These are phyloP conservation scores for Cyberlindnera petersonii DNA, from an alignment of 805 yeast species.

Conservation along the genomic window DNA sequence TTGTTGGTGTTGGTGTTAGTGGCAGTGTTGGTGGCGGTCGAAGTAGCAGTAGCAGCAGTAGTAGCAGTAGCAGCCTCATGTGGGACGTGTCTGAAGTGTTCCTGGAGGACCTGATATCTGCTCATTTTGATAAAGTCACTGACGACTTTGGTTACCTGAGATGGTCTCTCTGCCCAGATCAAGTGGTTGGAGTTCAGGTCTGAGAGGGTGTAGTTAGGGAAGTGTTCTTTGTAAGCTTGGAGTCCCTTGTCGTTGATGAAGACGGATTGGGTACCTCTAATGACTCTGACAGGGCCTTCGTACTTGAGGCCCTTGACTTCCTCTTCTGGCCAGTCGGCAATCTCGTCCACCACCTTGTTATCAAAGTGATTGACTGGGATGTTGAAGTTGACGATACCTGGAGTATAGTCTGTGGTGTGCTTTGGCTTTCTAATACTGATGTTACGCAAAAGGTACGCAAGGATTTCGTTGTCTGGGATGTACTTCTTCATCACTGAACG, in stretches of 20 bases:
- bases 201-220: conserved; percentile 27
- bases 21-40: too few relatives aligned
- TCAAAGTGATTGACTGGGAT: conserved; percentile 30
- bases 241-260: conserved; percentile 34
- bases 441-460: conserved; percentile 38
- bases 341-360: conserved; percentile 21
- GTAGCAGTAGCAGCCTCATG: too few relatives aligned
- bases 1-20: too few relatives aligned
- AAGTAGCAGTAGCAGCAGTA: too few relatives aligned
- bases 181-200: conserved; percentile 32
- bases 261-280: conserved; percentile 37
- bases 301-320: conserved; percentile 22
- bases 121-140: conserved; percentile 27
- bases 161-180: conserved; percentile 39
- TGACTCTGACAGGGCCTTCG: conserved; percentile 36
- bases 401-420: conserved; percentile 22
- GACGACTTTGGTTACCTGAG: conserved; percentile 21
- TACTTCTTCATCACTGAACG: conserved; percentile 17
- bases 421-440: conserved; percentile 27
- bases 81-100: conserved; percentile 14
- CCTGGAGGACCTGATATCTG: conserved; percentile 21
- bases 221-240: conserved; percentile 23
- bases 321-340: conserved; percentile 32
- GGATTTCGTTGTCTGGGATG: conserved; percentile 24
- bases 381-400: conserved; percentile 28